A percentile compares a stretch with the other conserved stretches of the same genome.
These are phyloP conservation scores for Picea abies DNA, from an alignment of 83 land plant genomes.

Conservation along the genomic window DNA sequence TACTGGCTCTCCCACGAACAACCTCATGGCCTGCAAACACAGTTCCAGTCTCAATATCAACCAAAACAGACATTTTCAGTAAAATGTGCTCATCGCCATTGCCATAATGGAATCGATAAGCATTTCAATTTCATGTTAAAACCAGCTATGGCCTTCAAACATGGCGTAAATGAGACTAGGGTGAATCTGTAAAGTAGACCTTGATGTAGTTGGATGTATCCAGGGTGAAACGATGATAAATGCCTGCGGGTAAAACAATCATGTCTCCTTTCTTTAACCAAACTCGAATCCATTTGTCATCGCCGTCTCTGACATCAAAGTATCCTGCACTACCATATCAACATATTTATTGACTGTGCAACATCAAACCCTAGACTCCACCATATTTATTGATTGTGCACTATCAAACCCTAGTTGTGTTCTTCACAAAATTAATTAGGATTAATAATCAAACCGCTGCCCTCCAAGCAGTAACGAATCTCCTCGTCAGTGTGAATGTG, in stretches of 20 bases:
- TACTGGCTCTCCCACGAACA: constrained; percentile 91
- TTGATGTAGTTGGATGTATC: constrained; percentile 82
- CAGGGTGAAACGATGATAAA: constrained; percentile 90
- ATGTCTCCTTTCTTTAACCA: constrained; percentile 88
- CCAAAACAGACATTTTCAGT: background rate
- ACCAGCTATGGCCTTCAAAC: background rate
- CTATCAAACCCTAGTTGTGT: too few species aligned
- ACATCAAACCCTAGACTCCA: too few species aligned
- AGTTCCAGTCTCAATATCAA: background rate
- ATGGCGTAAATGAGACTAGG: background rate
- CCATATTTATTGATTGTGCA: too few species aligned
- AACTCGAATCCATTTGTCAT: constrained; percentile 84
- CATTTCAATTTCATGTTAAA: background rate
- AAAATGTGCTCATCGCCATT: constrained; percentile 30
- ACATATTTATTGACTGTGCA: too few species aligned
- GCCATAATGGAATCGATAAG: background rate
- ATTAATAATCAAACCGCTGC: constrained; percentile 66
- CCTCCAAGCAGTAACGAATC: constrained; percentile 91
- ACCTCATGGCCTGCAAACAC: constrained; percentile 70
- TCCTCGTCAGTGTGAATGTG: constrained; percentile 98
- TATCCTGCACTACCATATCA: constrained; percentile 46
- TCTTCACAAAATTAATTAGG: too few species aligned
- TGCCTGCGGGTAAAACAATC: constrained; percentile 93
- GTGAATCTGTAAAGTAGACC: constrained; percentile 33
- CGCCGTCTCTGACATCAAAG: constrained; percentile 84